These are phyloP conservation scores for Dispira simplex DNA, from an alignment of 192 early-diverging fungal species.

Conservation along the genomic window DNA sequence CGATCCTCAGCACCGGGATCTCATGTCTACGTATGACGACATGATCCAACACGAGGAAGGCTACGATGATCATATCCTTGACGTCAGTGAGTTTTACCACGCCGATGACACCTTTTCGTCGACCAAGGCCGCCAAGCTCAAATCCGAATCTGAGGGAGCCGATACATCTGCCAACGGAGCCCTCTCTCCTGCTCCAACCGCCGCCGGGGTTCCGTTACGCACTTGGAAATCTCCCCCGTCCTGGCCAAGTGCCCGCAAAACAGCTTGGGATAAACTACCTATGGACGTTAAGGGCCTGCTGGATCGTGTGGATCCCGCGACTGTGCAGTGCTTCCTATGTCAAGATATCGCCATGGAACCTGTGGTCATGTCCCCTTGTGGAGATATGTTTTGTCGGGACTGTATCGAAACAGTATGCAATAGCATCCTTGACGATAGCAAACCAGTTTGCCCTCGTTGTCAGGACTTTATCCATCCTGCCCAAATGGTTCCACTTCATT, in stretches of 20 bases:
- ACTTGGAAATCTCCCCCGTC: neutral
- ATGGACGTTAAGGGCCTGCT: neutral
- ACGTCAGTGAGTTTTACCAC: conserved; percentile 16
- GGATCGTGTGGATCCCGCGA: neutral
- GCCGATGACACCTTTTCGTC: conserved; percentile 15
- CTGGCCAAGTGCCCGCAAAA: neutral
- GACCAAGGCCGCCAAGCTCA: neutral
- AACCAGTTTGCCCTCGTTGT: neutral
- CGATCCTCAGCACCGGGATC: conserved; percentile 10
- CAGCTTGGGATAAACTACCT: neutral
- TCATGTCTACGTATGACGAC: neutral
- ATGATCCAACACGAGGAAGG: neutral
- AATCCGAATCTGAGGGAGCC: neutral
- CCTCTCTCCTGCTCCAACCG: neutral
- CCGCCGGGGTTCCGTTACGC: neutral
- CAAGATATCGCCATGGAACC: conserved; percentile 18
- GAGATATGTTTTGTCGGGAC: conserved; percentile 28
- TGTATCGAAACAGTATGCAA: conserved; percentile 16
- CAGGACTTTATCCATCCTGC: neutral
- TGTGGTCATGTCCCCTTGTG: conserved; percentile 18
- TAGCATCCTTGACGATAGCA: neutral
- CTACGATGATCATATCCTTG: neutral
- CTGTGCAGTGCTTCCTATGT: conserved; percentile 21
- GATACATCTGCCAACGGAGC: neutral
- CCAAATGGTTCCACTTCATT: neutral